A percentile compares a stretch with the other conserved stretches of the same genome.
phyloP scores from a whole-genome alignment of 768 basidiomycete species.

The Lactarius tabidus region DNA sequence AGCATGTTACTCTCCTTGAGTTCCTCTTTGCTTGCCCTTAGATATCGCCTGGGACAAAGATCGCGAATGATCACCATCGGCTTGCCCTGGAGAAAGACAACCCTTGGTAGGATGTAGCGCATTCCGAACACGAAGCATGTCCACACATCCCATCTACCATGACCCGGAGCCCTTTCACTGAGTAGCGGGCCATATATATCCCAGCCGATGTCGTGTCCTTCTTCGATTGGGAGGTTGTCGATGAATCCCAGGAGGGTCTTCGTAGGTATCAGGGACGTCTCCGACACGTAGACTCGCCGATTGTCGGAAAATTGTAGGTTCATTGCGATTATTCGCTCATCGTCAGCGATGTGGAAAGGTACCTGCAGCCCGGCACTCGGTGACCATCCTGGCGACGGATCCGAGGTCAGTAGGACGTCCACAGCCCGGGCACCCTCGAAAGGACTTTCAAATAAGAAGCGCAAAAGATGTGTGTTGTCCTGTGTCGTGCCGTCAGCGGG shows the following conservation, averaged over 20 bases:
- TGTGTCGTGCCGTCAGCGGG: not conserved
- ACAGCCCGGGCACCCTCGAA: too few species aligned
- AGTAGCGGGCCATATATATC: constrained; percentile 6
- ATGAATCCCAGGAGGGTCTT: constrained; percentile 12
- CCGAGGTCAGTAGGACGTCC: constrained; percentile 9
- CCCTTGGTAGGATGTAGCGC: constrained; percentile 14
- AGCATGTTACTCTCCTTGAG: constrained; percentile 11
- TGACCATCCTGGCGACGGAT: constrained; percentile 19
- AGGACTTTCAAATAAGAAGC: not conserved
- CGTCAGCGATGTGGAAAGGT: constrained; percentile 26
- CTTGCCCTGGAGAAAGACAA: not conserved
- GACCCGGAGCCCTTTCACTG: not conserved
- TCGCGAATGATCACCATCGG: constrained; percentile 19
- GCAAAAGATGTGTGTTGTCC: constrained; percentile 7
- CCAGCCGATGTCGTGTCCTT: constrained; percentile 14
- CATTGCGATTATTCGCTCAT: constrained; percentile 16
- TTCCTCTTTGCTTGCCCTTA: constrained; percentile 14
- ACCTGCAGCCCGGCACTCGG: constrained; percentile 24
- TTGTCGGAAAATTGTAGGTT: not conserved
- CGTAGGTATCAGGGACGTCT: constrained; percentile 13
- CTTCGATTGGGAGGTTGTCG: not conserved
- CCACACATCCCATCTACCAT: constrained; percentile 4
- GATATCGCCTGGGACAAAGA: constrained; percentile 17
- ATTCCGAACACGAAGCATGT: constrained; percentile 24
- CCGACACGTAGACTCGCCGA: not conserved